Evolutionary conservation across 2,329 filamentous ascomycete species (phyloP).

Genomic region (Beauveria caledonica): DNA sequence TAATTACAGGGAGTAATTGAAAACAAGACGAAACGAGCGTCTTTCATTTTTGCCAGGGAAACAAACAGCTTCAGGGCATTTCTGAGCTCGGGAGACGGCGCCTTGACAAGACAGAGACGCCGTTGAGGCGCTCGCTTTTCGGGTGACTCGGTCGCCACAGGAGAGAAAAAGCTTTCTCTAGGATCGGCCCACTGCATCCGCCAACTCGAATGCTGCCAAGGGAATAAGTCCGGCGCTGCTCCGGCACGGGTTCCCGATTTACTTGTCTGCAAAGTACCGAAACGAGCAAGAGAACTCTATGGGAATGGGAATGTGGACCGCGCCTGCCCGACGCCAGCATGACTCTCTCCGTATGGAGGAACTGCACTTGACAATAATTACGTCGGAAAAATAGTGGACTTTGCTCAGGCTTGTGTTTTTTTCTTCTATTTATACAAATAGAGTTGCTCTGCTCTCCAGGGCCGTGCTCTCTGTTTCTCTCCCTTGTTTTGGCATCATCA

Average conservation of each 20-base stretch:
- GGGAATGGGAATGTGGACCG: conserved; percentile 3
- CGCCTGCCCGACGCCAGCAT: background rate
- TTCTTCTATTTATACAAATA: background rate
- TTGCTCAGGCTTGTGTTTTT: background rate
- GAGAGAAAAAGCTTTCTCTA: background rate
- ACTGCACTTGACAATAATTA: conserved; percentile 1
- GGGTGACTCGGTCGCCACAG: background rate
- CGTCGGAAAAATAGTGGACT: conserved; percentile 9
- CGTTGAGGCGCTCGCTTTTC: background rate
- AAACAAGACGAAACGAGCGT: no score
- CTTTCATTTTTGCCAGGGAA: no score
- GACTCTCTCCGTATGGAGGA: background rate
- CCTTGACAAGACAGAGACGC: background rate
- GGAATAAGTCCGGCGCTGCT: background rate
- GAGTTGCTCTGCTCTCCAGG: background rate
- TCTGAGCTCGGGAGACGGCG: background rate
- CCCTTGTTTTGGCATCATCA: background rate
- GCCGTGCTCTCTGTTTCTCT: background rate
- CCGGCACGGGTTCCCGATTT: conserved; percentile 6
- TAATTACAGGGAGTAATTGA: no score
- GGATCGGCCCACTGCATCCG: conserved; percentile 5
- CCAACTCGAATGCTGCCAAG: background rate
- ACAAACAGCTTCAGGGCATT: no score
- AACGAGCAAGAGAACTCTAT: background rate
- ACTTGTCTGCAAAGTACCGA: conserved; percentile 1